A percentile compares a stretch with the other conserved stretches of the same genome.
Evolutionary conservation across 192 early-diverging fungal genomes (phyloP).

Genomic region (Podila epicladia): DNA sequence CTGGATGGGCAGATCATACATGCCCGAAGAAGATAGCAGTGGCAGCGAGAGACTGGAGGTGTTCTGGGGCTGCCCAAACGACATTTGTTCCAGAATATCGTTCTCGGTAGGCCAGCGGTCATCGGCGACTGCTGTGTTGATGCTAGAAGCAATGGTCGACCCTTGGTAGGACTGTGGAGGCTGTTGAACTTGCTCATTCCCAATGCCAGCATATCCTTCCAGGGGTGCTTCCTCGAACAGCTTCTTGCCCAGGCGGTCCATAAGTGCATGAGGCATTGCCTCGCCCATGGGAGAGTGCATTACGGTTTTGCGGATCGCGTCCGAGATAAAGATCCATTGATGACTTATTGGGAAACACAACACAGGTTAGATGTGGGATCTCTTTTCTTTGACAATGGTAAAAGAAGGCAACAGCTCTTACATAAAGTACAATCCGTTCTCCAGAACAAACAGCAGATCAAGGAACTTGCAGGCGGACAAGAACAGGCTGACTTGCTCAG

Average conservation of each 20-base stretch:
- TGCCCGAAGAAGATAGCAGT: constrained; percentile 32
- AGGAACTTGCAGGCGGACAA: constrained; percentile 90
- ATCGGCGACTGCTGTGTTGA: constrained; percentile 14
- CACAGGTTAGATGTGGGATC: background rate
- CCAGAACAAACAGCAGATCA: constrained; percentile 83
- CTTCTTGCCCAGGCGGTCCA: constrained; percentile 73
- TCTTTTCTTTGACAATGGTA: background rate
- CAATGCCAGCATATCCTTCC: constrained; percentile 30
- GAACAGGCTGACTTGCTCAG: constrained; percentile 76
- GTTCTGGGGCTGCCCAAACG: background rate
- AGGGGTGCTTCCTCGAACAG: constrained; percentile 54
- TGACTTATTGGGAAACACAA: constrained; percentile 60
- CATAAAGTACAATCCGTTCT: constrained; percentile 87
- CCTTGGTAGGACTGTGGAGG: background rate
- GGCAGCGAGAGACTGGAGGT: constrained; percentile 17
- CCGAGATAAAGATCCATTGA: constrained; percentile 95
- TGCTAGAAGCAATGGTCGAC: constrained; percentile 11
- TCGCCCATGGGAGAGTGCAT: constrained; percentile 53
- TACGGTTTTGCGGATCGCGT: constrained; percentile 78
- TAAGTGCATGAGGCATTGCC: constrained; percentile 64
- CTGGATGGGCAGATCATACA: constrained; percentile 17
- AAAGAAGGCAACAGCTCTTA: constrained; percentile 38
- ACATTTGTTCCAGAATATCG: constrained; percentile 48
- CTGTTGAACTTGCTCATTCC: background rate
- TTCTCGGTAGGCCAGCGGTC: constrained; percentile 28